phyloP scores from a whole-genome alignment of 257 asterid genomes.

The Petrea volubilis region DNA sequence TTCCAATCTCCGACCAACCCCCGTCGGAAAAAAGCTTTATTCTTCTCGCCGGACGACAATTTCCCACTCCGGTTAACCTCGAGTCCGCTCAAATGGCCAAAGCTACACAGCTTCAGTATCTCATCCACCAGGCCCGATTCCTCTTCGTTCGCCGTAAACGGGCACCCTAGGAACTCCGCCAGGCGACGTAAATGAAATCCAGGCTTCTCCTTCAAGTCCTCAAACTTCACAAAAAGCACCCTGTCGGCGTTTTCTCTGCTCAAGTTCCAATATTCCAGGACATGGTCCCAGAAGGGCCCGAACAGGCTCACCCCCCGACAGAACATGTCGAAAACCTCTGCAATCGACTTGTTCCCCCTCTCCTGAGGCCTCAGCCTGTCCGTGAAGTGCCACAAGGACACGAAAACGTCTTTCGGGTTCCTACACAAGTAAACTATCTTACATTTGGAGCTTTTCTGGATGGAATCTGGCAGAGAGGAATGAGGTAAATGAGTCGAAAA shows the following conservation, averaged over 20 bases:
- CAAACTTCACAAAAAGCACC: slow-evolving; percentile 41
- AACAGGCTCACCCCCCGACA: slow-evolving; percentile 40
- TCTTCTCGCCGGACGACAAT: slow-evolving; percentile 45
- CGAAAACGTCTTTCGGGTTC: slow-evolving; percentile 52
- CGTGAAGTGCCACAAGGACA: slow-evolving; percentile 52
- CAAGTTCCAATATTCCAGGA: slow-evolving; percentile 39
- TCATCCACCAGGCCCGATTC: slow-evolving; percentile 36
- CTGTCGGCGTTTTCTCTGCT: slow-evolving; percentile 25
- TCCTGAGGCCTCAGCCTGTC: slow-evolving; percentile 30
- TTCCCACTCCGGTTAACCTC: slow-evolving; percentile 46
- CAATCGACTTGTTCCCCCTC: slow-evolving; percentile 9
- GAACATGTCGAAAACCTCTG: slow-evolving; percentile 39
- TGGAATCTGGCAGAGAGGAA: slow-evolving; percentile 32
- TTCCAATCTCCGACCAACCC: slow-evolving; percentile 59
- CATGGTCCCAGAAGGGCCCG: slow-evolving; percentile 63
- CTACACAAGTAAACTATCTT: slow-evolving; percentile 57
- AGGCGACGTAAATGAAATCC: slow-evolving; percentile 22
- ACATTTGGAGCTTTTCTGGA: slow-evolving; percentile 10
- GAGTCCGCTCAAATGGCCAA: slow-evolving; percentile 32
- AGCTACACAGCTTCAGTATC: slow-evolving; percentile 40
- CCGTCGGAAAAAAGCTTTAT: slow-evolving; percentile 41
- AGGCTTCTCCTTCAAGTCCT: slow-evolving; percentile 43
- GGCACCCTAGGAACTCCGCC: slow-evolving; percentile 43
- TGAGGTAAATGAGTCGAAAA: slow-evolving; percentile 44
- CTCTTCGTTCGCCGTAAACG: slow-evolving; percentile 41